phyloP scores from a whole-genome alignment of 176 grass and related monocot species.

The Puya raimondii region DNA sequence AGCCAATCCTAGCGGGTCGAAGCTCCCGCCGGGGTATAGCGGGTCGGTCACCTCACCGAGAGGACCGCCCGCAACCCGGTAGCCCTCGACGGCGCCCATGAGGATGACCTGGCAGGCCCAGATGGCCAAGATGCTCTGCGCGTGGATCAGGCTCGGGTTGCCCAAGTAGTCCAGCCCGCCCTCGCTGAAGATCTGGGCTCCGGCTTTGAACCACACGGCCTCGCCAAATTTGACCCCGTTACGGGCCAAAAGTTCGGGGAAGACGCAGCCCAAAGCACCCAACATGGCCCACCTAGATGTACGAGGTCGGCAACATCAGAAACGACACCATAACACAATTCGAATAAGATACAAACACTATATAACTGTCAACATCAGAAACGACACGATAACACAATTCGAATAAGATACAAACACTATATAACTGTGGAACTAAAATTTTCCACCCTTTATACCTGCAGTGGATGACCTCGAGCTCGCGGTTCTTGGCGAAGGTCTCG shows the following conservation, averaged over 20 bases:
- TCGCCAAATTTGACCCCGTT: conserved; percentile 71
- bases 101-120: conserved; percentile 53
- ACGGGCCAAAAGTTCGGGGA: conserved; percentile 55
- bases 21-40: conserved; percentile 49
- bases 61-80: conserved; percentile 56
- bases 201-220: conserved; percentile 82
- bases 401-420: no score
- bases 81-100: conserved; percentile 71
- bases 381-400: no score
- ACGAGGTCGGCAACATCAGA: no score
- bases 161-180: conserved; percentile 64
- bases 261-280: conserved; percentile 59
- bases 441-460: background rate
- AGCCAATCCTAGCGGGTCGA: conserved; percentile 49
- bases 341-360: no score
- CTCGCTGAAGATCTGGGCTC: conserved; percentile 66
- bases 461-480: conserved; percentile 43
- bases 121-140: conserved; percentile 59
- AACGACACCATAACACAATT: no score
- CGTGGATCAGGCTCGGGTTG: conserved; percentile 49
- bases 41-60: conserved; percentile 55
- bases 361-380: no score
- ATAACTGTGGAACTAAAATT: no score
- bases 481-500: conserved; percentile 67
- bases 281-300: conserved; percentile 47